Base-by-base conservation (phyloP, 2,329 filamentous ascomycete genomes). In the Neonectria punicea region DNA sequence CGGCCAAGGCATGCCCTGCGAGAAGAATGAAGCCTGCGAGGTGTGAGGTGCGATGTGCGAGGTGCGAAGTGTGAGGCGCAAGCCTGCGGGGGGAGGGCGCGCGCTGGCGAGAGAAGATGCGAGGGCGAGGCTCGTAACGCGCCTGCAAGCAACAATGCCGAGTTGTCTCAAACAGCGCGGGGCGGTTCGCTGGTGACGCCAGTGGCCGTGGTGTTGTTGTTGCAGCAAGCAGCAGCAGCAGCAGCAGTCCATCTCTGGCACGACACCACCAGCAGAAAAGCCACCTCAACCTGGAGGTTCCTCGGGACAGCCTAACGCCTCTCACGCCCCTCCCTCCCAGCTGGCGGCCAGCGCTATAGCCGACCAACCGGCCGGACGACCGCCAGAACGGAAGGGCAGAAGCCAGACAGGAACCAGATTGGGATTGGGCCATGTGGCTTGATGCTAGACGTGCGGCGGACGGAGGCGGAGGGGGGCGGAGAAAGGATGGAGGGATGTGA, bases 1-100 rank as follows among this genome's bases (percentile, higher is more conserved):
- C 30, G 53, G n/a, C 57, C 57, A 59, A 73, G 70, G 59, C 68
- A 55, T 70, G 64, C 53, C 53, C 70, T 66, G 63, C 60, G 62
- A 53, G 62, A 58, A 57, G 44, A 39, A 58, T 54, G 44, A 39
- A 63, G 63, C 56, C 63, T 60, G 54, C 65, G 30, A 30, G 9
- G 30, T 30, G 30, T 7, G 30, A 32, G 30, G 10, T 32, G 30
- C 30, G 30, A 32, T 9, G 30, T 25, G 25, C 63, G 46, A 43
- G 22, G 34, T 58, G 60, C 54, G 61, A 54, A 25, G 25, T 25
- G 5, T 25, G 25, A 25, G 47, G 47, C 47, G 47, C 28, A 51
- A 10, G 61, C 53, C n/a, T 46, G 54, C 30, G 32, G 53, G 47
- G 32, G 47, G 47, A 22, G 49, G 41, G 32, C 3, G 53, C 36